These are phyloP conservation scores for Claviceps paspali DNA, from an alignment of 2,329 filamentous ascomycete species.

Conservation along the genomic window DNA sequence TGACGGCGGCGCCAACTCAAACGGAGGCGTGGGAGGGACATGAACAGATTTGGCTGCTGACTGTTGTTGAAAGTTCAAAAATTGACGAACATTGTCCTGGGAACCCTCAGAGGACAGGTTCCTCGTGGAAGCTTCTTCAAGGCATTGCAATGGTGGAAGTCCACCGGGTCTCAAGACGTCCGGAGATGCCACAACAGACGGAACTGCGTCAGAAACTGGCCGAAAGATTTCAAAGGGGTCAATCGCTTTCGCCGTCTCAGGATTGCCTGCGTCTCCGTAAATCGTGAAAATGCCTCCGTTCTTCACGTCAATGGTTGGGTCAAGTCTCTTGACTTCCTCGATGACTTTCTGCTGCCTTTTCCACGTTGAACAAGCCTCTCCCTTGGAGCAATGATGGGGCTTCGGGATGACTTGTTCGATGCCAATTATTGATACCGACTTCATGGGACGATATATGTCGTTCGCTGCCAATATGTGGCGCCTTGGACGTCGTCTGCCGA, in stretches of 20 bases:
- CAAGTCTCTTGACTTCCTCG: conserved; percentile 57
- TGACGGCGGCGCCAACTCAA: conserved; percentile 41
- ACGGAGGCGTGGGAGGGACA: conserved; percentile 54
- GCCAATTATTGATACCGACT: conserved; percentile 81
- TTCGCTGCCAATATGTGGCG: conserved; percentile 31
- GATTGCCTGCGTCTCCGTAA: conserved; percentile 64
- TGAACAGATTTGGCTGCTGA: conserved; percentile 31
- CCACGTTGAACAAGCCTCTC: conserved; percentile 73
- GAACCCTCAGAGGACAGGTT: conserved; percentile 60
- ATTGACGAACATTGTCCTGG: conserved; percentile 86
- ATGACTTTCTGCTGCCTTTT: conserved; percentile 66
- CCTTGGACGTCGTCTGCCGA: conserved; percentile 24
- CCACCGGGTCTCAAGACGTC: conserved; percentile 65
- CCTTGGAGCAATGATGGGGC: conserved; percentile 71
- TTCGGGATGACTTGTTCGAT: conserved; percentile 83
- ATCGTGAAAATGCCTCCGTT: conserved; percentile 57
- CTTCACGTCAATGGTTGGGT: conserved; percentile 45
- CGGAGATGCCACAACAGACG: conserved; percentile 80
- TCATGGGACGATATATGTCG: conserved; percentile 59
- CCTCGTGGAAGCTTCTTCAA: conserved; percentile 60
- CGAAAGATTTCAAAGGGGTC: conserved; percentile 42
- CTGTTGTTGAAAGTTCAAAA: conserved; percentile 67
- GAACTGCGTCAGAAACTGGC: conserved; percentile 59
- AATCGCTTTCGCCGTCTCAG: conserved; percentile 43
- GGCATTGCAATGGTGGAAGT: conserved; percentile 47